Percentiles rank a stretch among this genome's conserved stretches.
Evolutionary conservation across 2,329 filamentous ascomycete genomes (phyloP).

Genomic region (Verticillium isaacii): DNA sequence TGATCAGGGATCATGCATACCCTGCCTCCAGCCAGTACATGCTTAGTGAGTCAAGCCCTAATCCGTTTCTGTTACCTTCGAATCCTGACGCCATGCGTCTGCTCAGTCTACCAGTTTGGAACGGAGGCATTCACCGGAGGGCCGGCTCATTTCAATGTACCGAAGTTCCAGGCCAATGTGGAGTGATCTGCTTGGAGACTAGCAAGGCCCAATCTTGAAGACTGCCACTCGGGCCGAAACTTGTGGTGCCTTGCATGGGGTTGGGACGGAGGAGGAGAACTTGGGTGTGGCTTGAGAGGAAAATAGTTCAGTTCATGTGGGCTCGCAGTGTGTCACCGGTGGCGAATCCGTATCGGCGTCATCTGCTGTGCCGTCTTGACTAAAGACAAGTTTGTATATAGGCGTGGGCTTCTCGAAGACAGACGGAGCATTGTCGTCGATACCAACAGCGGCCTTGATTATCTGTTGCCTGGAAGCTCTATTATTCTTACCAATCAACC

Average conservation of each 20-base stretch:
- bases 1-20: slow-evolving; percentile 36
- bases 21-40: slow-evolving; percentile 18
- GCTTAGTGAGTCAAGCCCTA: slow-evolving; percentile 10
- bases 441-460: too few relatives aligned
- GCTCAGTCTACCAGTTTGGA: slow-evolving; percentile 13
- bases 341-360: neutral
- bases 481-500: too few relatives aligned
- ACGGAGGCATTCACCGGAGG: slow-evolving; percentile 15
- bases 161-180: slow-evolving; percentile 10
- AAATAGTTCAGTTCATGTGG: neutral
- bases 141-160: slow-evolving; percentile 8
- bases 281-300: too few relatives aligned
- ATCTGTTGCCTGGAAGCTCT: too few relatives aligned
- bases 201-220: too few relatives aligned
- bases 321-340: neutral
- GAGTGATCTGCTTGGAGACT: neutral
- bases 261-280: too few relatives aligned
- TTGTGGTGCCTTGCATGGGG: neutral
- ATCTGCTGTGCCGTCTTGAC: neutral
- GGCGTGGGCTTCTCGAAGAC: too few relatives aligned
- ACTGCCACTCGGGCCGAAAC: too few relatives aligned
- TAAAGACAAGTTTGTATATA: neutral
- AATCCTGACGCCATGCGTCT: neutral
- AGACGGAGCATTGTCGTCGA: too few relatives aligned
- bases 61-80: neutral